Percentiles rank a stretch among this genome's conserved stretches.
Conservation (phyloP, 73 alveolate genomes). For the Paramecium biaurelia region DNA sequence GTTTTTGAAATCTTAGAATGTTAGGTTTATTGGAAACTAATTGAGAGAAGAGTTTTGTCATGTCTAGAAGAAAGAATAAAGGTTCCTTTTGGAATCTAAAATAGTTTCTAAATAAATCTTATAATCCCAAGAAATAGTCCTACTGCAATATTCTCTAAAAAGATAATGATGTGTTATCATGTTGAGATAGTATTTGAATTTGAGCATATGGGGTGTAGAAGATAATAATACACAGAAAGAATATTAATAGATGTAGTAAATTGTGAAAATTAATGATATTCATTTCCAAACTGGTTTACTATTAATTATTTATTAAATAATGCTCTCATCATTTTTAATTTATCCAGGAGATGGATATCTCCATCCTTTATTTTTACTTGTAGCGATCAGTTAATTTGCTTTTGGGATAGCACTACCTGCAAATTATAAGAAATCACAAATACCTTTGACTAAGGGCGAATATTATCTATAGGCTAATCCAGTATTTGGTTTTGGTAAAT, state of each 20-base stretch:
- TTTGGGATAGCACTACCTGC: neutral
- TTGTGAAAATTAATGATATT: neutral
- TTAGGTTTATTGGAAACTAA: neutral
- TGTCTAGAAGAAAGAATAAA: neutral
- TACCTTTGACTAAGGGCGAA: conserved; percentile 24
- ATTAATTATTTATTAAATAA: neutral
- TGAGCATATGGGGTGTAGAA: neutral
- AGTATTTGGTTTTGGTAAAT: neutral
- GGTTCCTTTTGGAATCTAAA: neutral
- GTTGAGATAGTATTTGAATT: neutral
- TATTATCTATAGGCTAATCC: conserved; percentile 9
- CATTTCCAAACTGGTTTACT: conserved; percentile 50
- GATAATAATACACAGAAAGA: neutral
- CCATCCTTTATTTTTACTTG: neutral
- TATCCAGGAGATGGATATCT: conserved; percentile 51
- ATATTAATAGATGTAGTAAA: neutral
- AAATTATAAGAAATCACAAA: neutral
- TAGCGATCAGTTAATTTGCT: neutral
- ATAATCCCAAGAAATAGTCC: neutral
- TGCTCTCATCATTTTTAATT: neutral
- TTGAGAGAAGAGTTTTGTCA: neutral
- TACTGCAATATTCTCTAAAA: neutral
- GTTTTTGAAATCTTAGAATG: neutral
- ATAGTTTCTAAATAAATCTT: neutral
- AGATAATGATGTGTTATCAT: neutral